phyloP scores from a whole-genome alignment of 2,329 filamentous ascomycete genomes.

The Colletotrichum musae region DNA sequence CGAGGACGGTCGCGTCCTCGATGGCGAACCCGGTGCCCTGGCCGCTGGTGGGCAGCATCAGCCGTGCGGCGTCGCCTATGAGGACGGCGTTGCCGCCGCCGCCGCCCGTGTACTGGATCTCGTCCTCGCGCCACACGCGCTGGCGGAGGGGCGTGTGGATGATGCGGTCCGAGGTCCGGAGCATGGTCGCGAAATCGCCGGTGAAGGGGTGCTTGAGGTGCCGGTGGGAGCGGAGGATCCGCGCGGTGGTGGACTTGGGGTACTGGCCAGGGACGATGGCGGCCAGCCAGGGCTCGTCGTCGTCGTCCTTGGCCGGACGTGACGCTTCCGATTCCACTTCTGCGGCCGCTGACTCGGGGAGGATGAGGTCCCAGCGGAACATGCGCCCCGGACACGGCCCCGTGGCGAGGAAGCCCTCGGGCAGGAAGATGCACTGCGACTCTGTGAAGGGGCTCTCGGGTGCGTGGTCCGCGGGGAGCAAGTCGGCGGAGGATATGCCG shows the following conservation, averaged over 20 bases:
- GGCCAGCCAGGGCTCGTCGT: slow-evolving; percentile 19
- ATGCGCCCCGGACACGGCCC: slow-evolving; percentile 41
- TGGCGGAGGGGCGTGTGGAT: slow-evolving; percentile 45
- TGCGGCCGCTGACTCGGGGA: slow-evolving; percentile 42
- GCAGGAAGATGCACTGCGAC: slow-evolving; percentile 41
- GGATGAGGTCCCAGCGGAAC: slow-evolving; percentile 46
- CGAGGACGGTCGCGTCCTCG: slow-evolving; percentile 46
- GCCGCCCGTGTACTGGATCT: slow-evolving; percentile 42
- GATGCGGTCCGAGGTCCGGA: slow-evolving; percentile 44
- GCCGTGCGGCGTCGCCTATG: slow-evolving; percentile 44
- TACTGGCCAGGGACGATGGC: slow-evolving; percentile 29
- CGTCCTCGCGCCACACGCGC: slow-evolving; percentile 44
- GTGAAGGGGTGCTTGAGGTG: slow-evolving; percentile 43
- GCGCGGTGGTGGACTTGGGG: slow-evolving; percentile 13
- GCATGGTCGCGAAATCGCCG: slow-evolving; percentile 42
- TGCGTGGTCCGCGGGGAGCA: neutral
- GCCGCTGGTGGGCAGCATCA: slow-evolving; percentile 47
- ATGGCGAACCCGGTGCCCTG: slow-evolving; percentile 47
- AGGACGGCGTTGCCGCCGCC: slow-evolving; percentile 40
- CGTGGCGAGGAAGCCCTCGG: slow-evolving; percentile 42
- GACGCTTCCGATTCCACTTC: too few species aligned
- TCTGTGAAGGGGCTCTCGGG: slow-evolving; percentile 37
- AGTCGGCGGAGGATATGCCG: slow-evolving; percentile 41
- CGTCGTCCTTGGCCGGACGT: neutral
- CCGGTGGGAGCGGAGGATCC: slow-evolving; percentile 22